Evolutionary conservation across 2,329 filamentous ascomycete genomes (phyloP), one percentile per base, ranked within the genome.

Genomic region (Aureobasidium lini): DNA sequence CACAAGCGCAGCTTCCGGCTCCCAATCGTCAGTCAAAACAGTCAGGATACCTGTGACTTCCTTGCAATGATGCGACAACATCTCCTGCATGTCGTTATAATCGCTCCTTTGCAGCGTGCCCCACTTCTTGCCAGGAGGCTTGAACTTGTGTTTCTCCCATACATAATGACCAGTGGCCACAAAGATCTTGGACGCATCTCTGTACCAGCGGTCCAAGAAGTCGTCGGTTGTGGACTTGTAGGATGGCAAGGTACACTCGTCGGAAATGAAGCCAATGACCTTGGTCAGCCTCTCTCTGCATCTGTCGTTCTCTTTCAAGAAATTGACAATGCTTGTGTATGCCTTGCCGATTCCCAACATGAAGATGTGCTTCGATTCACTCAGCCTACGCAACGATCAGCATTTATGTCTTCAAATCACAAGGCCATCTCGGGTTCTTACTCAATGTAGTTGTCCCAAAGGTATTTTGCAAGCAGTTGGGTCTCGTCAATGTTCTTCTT

Each of bases 391-490:
- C 1, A 8, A 16, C 4, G 28, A 9, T 57, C n/a, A 57, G 53
- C 37, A 18, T 8, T 23, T 23, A 23, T 23, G 23, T 23, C 23
- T 23, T 23, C 23, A 23, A 23, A 23, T 23, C 23, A 23, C 23
- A 23, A 23, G 23, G 23, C 23, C 23, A 23, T 23, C 23, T 23
- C 23, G 23, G 23, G 2, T 23, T 23, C 77, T 66, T 72, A 84
- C 77, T 96, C 89, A 18, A 99, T 84, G 69, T 96, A 96, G 69
- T 99, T 99, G 66, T 96, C 92, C 94, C 94, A 99, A 13, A 99
- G 77, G 68, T 96, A 97, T 62, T 82, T 85, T 4, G 93, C 84
- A 10, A 96, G 77, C 62, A 93, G 86, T 62, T 88, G 84, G 0
- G 80, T 81, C 57, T 79, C 78, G 28, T 71, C 71, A 8, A 68